Conservation (phyloP, 306 rosid species). For the Delonix regia region DNA sequence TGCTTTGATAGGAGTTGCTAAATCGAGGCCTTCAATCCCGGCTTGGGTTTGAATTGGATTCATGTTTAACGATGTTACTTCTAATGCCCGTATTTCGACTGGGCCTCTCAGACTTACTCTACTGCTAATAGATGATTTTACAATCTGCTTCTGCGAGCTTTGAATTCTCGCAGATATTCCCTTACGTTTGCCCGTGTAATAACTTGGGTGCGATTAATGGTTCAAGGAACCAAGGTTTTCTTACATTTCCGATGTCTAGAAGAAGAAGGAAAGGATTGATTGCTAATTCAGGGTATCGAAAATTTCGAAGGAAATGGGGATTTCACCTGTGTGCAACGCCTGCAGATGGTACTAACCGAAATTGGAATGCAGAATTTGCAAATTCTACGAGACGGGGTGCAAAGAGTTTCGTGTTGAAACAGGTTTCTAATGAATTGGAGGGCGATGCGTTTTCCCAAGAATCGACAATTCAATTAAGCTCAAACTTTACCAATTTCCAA, state of each 20-base stretch:
- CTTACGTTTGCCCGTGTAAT: slow-evolving; percentile 59
- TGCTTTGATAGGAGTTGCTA: background rate
- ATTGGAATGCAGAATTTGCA: slow-evolving; percentile 42
- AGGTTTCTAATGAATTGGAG: slow-evolving; percentile 51
- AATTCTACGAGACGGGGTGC: slow-evolving; percentile 50
- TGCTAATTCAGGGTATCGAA: slow-evolving; percentile 38
- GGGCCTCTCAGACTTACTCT: slow-evolving; percentile 28
- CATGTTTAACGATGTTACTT: slow-evolving; percentile 38
- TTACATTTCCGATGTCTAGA: slow-evolving; percentile 38
- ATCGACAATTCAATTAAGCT: slow-evolving; percentile 53
- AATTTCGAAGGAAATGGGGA: slow-evolving; percentile 48
- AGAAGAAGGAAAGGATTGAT: slow-evolving; percentile 46
- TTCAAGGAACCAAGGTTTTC: slow-evolving; percentile 1
- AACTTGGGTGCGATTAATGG: slow-evolving; percentile 2
- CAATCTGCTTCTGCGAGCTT: slow-evolving; percentile 53
- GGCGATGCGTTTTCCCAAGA: slow-evolving; percentile 44
- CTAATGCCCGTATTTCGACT: slow-evolving; percentile 23
- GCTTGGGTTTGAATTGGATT: slow-evolving; percentile 31
- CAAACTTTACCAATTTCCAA: slow-evolving; percentile 65
- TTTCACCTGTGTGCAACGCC: slow-evolving; percentile 49
- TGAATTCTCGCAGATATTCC: slow-evolving; percentile 45
- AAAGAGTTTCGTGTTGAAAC: slow-evolving; percentile 55
- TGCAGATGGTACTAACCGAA: slow-evolving; percentile 39
- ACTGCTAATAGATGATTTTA: slow-evolving; percentile 59
- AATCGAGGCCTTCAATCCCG: background rate